Percentiles rank a stretch among this genome's conserved stretches.
These are phyloP conservation scores for Lepidopterella palustris DNA, from an alignment of 495 filamentous ascomycete genomes.

Conservation along the genomic window DNA sequence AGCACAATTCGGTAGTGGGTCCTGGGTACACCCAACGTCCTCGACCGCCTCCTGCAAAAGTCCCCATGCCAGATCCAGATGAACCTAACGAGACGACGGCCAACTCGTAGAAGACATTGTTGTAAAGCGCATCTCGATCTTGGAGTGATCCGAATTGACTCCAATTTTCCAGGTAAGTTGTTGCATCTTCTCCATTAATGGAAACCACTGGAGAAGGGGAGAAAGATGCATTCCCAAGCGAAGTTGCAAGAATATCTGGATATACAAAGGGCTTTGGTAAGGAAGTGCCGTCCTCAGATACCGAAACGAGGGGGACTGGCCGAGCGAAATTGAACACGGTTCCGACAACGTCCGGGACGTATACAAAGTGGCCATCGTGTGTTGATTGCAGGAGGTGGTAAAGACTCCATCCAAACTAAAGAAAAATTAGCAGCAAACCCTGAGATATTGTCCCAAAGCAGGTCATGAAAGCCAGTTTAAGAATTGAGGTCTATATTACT, in stretches of 20 bases:
- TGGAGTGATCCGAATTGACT: constrained; percentile 26
- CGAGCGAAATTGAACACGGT: constrained; percentile 32
- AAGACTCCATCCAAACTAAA: constrained; percentile 32
- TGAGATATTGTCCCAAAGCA: no score
- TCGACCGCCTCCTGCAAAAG: constrained; percentile 28
- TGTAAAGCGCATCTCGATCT: constrained; percentile 32
- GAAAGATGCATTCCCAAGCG: constrained; percentile 29
- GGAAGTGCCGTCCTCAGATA: constrained; percentile 24
- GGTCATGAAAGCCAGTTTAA: no score
- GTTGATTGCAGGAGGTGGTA: constrained; percentile 30
- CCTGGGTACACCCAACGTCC: constrained; percentile 25
- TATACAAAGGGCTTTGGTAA: constrained; percentile 31
- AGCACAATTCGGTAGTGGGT: constrained; percentile 25
- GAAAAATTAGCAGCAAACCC: no score
- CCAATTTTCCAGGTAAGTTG: constrained; percentile 27
- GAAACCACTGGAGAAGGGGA: constrained; percentile 26
- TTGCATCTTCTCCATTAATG: constrained; percentile 35
- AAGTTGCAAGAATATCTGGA: constrained; percentile 29
- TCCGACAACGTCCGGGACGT: constrained; percentile 30
- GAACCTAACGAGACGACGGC: constrained; percentile 23
- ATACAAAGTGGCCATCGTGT: constrained; percentile 36
- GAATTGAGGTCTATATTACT: no score
- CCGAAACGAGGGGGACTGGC: constrained; percentile 30
- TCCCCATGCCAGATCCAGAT: constrained; percentile 31
- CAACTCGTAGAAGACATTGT: constrained; percentile 30